These are phyloP conservation scores for Calendula officinalis DNA, from an alignment of 129 eudicot species.

Conservation along the genomic window DNA sequence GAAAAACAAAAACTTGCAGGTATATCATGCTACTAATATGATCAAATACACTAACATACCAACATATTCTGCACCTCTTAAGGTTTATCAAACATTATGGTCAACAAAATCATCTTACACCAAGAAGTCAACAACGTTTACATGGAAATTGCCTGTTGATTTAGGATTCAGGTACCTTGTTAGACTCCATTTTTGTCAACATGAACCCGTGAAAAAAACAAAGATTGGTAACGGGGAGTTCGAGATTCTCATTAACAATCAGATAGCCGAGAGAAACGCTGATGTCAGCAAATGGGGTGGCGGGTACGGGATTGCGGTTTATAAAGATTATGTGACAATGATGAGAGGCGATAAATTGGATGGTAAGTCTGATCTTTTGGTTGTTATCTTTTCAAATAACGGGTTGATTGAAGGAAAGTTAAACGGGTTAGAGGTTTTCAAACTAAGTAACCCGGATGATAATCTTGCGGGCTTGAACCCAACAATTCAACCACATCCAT, in stretches of 20 bases:
- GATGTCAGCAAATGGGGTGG: constrained; percentile 37
- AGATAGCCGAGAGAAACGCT: constrained; percentile 22
- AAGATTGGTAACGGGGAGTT: constrained; percentile 21
- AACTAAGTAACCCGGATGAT: constrained; percentile 49
- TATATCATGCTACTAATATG: constrained; percentile 33
- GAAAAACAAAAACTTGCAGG: constrained; percentile 24
- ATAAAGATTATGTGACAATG: constrained; percentile 40
- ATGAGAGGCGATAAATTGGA: constrained; percentile 36
- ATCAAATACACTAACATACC: constrained; percentile 30
- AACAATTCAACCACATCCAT: neutral
- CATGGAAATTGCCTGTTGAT: constrained; percentile 50
- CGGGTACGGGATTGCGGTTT: constrained; percentile 30
- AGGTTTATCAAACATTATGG: constrained; percentile 53
- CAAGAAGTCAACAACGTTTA: constrained; percentile 19
- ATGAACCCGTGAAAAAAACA: constrained; percentile 19
- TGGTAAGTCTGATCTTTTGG: constrained; percentile 32
- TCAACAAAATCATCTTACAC: constrained; percentile 20
- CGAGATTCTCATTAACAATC: constrained; percentile 34
- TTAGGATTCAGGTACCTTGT: constrained; percentile 54
- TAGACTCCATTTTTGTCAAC: constrained; percentile 50
- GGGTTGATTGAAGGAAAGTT: constrained; percentile 33
- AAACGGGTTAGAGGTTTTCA: constrained; percentile 51
- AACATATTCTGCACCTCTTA: constrained; percentile 42
- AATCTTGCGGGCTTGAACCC: constrained; percentile 52
- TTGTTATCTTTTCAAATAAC: constrained; percentile 27